Evolutionary conservation across 805 yeast species (phyloP).

Genomic region (Nakazawaea ishiwadae): DNA sequence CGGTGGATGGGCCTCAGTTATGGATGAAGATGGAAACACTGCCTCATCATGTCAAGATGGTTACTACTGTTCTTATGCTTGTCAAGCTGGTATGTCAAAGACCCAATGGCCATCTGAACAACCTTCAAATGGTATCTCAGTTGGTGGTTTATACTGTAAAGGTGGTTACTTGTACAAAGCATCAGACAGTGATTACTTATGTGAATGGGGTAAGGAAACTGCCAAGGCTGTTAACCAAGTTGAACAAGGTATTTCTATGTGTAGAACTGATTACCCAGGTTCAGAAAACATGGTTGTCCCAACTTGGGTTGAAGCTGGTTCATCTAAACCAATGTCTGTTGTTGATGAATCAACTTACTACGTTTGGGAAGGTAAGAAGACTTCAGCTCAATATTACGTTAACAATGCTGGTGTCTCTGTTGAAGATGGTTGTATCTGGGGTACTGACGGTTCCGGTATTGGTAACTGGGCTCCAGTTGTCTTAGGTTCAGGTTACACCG

Average conservation of each 20-base stretch:
- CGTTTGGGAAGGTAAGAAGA: constrained; percentile 72
- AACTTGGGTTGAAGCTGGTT: constrained; percentile 72
- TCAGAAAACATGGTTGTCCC: constrained; percentile 98
- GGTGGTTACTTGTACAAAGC: constrained; percentile 81
- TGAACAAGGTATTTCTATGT: constrained; percentile 69
- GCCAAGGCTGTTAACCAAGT: constrained; percentile 68
- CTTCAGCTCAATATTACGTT: constrained; percentile 96
- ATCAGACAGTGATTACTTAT: constrained; percentile 56
- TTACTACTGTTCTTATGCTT: constrained; percentile 93
- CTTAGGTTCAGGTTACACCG: constrained; percentile 85
- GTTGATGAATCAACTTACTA: constrained; percentile 77
- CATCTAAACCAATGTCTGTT: constrained; percentile 62
- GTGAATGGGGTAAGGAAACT: constrained; percentile 79
- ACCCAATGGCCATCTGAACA: constrained; percentile 94
- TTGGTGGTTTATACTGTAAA: constrained; percentile 90
- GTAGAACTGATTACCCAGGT: constrained; percentile 99
- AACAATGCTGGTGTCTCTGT: constrained; percentile 91
- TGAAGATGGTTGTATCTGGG: constrained; percentile 96
- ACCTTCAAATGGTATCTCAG: constrained; percentile 84
- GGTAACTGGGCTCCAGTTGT: constrained; percentile 99
- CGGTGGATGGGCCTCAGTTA: constrained; percentile 45
- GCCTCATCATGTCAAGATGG: constrained; percentile 81
- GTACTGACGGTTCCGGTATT: constrained; percentile 65
- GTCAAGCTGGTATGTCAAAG: constrained; percentile 98
- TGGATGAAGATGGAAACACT: constrained; percentile 49